Evolutionary conservation across 768 basidiomycete genomes (phyloP).

Genomic region (Imleria badia): DNA sequence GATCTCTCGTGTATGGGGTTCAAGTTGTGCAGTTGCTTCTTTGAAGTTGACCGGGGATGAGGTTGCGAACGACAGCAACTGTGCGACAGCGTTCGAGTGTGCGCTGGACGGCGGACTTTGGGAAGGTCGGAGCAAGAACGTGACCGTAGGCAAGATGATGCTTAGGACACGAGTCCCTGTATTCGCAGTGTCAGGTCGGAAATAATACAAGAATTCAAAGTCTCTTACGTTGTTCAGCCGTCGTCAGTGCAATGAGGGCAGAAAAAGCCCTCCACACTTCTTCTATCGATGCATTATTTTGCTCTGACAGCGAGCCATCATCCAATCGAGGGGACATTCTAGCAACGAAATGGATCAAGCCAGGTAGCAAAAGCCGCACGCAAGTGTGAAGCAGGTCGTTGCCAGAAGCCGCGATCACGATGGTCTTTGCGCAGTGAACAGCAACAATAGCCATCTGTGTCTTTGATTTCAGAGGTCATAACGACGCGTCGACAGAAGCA

Average conservation of each 20-base stretch:
- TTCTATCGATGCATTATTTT: constrained; percentile 59
- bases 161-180: constrained; percentile 67
- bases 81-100: constrained; percentile 59
- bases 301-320: constrained; percentile 54
- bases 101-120: constrained; percentile 42
- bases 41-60: constrained; percentile 76
- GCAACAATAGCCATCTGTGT: constrained; percentile 77
- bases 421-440: constrained; percentile 85
- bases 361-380: constrained; percentile 70
- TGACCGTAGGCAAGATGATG: constrained; percentile 73
- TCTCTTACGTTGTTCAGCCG: constrained; percentile 67
- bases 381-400: constrained; percentile 70
- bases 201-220: background rate
- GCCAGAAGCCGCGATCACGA: constrained; percentile 71
- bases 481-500: constrained; percentile 9
- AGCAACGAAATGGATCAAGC: constrained; percentile 77
- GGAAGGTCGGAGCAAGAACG: constrained; percentile 62
- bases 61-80: constrained; percentile 72
- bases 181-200: constrained; percentile 11
- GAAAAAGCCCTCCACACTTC: constrained; percentile 85
- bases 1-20: constrained; percentile 51
- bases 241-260: constrained; percentile 54
- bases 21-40: constrained; percentile 73
- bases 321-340: constrained; percentile 61
- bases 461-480: constrained; percentile 1